Evolutionary conservation across 345 rosid genomes (phyloP), one percentile per base, ranked within the genome.

Genomic region (Anacardium occidentale): DNA sequence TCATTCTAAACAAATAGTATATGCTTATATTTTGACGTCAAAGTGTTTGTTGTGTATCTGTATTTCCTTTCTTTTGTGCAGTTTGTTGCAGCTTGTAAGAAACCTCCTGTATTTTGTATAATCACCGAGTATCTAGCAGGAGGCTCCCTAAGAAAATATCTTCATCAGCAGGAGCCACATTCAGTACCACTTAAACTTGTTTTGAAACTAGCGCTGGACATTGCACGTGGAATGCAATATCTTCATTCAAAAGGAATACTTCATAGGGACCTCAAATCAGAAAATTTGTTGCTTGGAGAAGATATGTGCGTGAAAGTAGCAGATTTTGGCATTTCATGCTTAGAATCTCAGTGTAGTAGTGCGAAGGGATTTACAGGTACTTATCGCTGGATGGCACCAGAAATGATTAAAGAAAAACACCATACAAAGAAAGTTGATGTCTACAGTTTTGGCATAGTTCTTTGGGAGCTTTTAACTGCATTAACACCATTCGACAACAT

Each of bases 371-470:
- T 88, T 74, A 88, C 88, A 0, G 91, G 96, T 20, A 90, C 96
- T 17, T 90, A 88, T 73, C 91, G 91, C 13, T 90, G 96, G 93
- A 90, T 90, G 96, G 93, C 96, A 61, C 96, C 93, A 45, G 96
- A 90, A 78, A 90, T 90, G 96, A 88, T 90, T 74, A 85, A 80
- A 76, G 92, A 85, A 77, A 90, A 90, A 72, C 85, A 74, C 26
- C 90, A 90, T 70, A 87, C 93, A 10, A 88, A 85, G 85, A 90
- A 90, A 76, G 91, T 90, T 48, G 96, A 90, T 48, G 90, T 90
- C 63, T 90, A 90, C 77, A 88, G 93, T 80, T 90, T 88, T 68
- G 96, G 93, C 65, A 85, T 90, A 21, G 91, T 90, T 68, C 80
- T 90, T 10, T 90, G 96, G 93, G 96, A 90, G 87, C 85, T 90